A percentile compares a stretch with the other conserved stretches of the same genome.
Evolutionary conservation across 2,329 filamentous ascomycete species (phyloP).

Genomic region (Periconia macrospinosa): DNA sequence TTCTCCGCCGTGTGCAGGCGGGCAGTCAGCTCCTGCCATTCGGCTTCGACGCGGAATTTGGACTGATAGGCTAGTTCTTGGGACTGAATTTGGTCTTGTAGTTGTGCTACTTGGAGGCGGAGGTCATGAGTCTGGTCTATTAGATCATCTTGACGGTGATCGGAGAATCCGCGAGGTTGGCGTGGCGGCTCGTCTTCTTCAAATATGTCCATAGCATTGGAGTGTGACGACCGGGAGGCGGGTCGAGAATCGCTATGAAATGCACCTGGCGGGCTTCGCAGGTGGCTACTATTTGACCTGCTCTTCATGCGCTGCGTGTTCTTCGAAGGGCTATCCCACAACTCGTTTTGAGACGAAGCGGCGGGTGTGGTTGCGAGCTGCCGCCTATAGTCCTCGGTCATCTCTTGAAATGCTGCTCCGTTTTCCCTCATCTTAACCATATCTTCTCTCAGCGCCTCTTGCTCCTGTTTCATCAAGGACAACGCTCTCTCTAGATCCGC

Average conservation of each 20-base stretch:
- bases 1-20: slow-evolving; percentile 52
- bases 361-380: slow-evolving; percentile 14
- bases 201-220: slow-evolving; percentile 4
- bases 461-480: slow-evolving; percentile 23
- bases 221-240: slow-evolving; percentile 2
- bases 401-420: slow-evolving; percentile 18
- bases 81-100: slow-evolving; percentile 27
- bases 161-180: slow-evolving; percentile 5
- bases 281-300: neutral
- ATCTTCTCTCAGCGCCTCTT: slow-evolving; percentile 25
- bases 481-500: slow-evolving; percentile 32
- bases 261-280: slow-evolving; percentile 4
- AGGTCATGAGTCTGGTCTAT: slow-evolving; percentile 27
- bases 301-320: neutral
- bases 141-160: slow-evolving; percentile 14
- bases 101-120: slow-evolving; percentile 22
- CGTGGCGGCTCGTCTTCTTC: slow-evolving; percentile 7
- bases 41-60: slow-evolving; percentile 16
- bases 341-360: neutral
- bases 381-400: slow-evolving; percentile 20
- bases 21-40: slow-evolving; percentile 30
- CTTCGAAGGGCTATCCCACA: neutral
- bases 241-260: slow-evolving; percentile 7
- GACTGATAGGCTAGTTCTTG: slow-evolving; percentile 17
- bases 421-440: slow-evolving; percentile 25